Evolutionary conservation across 2,329 filamentous ascomycete genomes (phyloP).

Genomic region (Keithomyces neogunnii): DNA sequence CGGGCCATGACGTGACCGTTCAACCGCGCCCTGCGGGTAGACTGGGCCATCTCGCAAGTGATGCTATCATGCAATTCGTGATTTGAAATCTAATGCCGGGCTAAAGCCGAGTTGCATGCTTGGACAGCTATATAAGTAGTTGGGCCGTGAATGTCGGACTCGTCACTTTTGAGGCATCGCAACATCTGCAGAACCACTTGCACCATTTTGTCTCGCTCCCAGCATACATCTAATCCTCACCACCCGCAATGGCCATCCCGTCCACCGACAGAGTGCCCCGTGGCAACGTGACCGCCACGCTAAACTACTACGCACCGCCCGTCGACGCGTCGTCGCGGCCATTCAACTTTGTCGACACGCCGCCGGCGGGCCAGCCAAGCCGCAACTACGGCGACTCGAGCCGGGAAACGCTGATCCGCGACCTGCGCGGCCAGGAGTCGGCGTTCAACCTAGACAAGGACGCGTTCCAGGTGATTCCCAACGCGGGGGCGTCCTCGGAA

Average conservation of each 20-base stretch:
- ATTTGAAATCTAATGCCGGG: conserved; percentile 18
- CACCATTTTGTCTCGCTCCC: background rate
- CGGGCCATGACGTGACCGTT: conserved; percentile 2
- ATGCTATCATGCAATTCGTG: conserved; percentile 5
- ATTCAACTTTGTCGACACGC: conserved; percentile 59
- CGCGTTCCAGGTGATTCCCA: conserved; percentile 60
- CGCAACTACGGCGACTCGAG: conserved; percentile 52
- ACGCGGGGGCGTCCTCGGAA: conserved; percentile 42
- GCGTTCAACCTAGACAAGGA: conserved; percentile 62
- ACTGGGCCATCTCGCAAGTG: too few species aligned
- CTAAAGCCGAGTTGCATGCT: background rate
- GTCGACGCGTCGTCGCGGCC: conserved; percentile 46
- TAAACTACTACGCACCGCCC: conserved; percentile 59
- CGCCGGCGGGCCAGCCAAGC: conserved; percentile 50
- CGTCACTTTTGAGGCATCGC: too few species aligned
- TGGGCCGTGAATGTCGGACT: background rate
- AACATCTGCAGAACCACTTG: too few species aligned
- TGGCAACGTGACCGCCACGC: conserved; percentile 52
- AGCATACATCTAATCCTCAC: background rate
- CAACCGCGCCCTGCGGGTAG: background rate
- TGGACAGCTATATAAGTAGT: background rate
- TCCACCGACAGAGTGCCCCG: conserved; percentile 32
- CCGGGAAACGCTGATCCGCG: conserved; percentile 52
- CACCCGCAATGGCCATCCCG: conserved; percentile 29
- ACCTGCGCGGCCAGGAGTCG: conserved; percentile 64